These are phyloP conservation scores for Chiua virens DNA, from an alignment of 768 basidiomycete species.

Conservation along the genomic window DNA sequence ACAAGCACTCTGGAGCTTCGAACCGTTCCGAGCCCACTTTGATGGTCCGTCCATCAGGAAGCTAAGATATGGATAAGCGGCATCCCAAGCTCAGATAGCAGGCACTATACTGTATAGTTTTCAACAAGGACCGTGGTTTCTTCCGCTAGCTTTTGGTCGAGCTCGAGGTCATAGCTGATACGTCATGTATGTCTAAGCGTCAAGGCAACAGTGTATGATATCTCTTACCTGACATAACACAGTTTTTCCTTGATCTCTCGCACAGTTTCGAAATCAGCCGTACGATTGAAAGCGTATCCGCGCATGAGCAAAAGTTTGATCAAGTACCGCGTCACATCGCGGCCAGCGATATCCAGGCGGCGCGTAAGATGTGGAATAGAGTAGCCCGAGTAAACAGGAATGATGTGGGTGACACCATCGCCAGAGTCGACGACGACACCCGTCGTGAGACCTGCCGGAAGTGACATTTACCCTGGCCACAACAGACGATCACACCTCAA, in stretches of 20 bases:
- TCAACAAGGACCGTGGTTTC: conserved; percentile 97
- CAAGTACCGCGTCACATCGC: conserved; percentile 97
- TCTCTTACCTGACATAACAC: conserved; percentile 88
- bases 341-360: conserved; percentile 94
- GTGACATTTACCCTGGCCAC: background rate
- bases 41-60: conserved; percentile 94
- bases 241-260: conserved; percentile 98
- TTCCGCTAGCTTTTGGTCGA: conserved; percentile 89
- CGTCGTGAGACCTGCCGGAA: conserved; percentile 82
- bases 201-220: background rate
- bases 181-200: background rate
- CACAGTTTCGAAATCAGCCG: conserved; percentile 99
- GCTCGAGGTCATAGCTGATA: conserved; percentile 89
- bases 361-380: conserved; percentile 93
- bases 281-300: conserved; percentile 99
- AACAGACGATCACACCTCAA: background rate
- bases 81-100: background rate
- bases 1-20: conserved; percentile 99
- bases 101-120: conserved; percentile 82
- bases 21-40: conserved; percentile 98
- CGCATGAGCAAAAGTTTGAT: conserved; percentile 99
- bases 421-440: conserved; percentile 99
- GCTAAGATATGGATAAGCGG: conserved; percentile 42
- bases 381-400: conserved; percentile 97
- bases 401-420: conserved; percentile 98